Percentiles rank a stretch among this genome's conserved stretches.
phyloP scores from a whole-genome alignment of 305 asterid genomes.

The Withania somnifera region DNA sequence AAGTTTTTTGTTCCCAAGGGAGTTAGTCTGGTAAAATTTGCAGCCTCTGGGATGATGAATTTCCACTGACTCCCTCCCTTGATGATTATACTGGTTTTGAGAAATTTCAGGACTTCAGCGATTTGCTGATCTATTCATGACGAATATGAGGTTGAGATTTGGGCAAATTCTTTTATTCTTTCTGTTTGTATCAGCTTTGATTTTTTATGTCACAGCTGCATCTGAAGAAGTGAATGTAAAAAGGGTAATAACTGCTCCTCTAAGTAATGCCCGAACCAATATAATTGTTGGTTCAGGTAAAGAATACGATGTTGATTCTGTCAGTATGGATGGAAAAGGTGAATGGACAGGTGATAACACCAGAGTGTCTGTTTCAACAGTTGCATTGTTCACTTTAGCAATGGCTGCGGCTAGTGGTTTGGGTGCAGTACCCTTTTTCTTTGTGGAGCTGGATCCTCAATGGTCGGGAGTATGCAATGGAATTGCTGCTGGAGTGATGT shows the following conservation, averaged over 20 bases:
- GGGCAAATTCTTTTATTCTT: conserved; percentile 27
- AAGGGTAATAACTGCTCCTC: conserved; percentile 55
- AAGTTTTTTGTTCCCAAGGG: not conserved
- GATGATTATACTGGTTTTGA: conserved; percentile 4
- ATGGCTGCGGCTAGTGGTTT: conserved; percentile 99
- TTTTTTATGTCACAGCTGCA: conserved; percentile 26
- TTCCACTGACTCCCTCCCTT: not conserved
- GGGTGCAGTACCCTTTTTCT: conserved; percentile 92
- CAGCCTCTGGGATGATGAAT: not conserved
- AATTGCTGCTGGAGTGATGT: conserved; percentile 97
- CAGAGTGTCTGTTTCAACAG: conserved; percentile 75
- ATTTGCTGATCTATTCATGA: conserved; percentile 7
- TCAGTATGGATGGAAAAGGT: conserved; percentile 23
- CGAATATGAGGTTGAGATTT: conserved; percentile 33
- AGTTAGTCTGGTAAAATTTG: conserved; percentile 3
- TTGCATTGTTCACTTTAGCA: conserved; percentile 73
- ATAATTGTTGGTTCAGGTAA: conserved; percentile 85
- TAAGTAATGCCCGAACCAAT: conserved; percentile 41
- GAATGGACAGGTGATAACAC: conserved; percentile 34
- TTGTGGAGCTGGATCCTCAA: conserved; percentile 88
- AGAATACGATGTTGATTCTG: conserved; percentile 41
- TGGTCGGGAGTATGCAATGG: conserved; percentile 99
- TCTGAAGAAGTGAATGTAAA: conserved; percentile 26
- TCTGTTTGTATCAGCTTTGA: conserved; percentile 25
- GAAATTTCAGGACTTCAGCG: conserved; percentile 1